Evolutionary conservation across 2,329 filamentous ascomycete genomes (phyloP).

Genomic region (Sordariomycetes sp.): DNA sequence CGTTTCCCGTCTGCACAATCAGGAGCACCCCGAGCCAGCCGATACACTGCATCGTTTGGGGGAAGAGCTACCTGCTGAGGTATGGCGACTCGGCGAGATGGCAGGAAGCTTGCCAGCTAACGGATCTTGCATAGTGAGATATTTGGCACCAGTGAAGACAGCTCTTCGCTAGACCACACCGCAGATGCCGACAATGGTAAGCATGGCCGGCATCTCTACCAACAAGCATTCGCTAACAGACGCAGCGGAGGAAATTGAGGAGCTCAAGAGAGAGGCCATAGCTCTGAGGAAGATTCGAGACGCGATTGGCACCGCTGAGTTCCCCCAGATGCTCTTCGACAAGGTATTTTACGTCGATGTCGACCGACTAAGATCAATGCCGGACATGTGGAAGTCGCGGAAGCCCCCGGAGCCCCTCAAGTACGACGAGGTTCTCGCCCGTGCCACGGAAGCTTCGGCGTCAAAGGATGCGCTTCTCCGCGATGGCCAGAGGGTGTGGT

Average conservation of each 20-base stretch:
- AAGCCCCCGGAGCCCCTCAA: conserved; percentile 60
- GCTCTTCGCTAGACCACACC: conserved; percentile 66
- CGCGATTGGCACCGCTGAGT: conserved; percentile 66
- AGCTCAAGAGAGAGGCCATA: conserved; percentile 70
- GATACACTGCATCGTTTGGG: conserved; percentile 98
- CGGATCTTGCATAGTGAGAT: conserved; percentile 42
- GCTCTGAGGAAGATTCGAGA: conserved; percentile 73
- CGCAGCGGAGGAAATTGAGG: conserved; percentile 64
- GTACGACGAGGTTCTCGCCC: conserved; percentile 46
- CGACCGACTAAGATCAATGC: conserved; percentile 67
- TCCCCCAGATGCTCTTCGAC: conserved; percentile 71
- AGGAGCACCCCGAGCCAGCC: conserved; percentile 90
- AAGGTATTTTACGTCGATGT: conserved; percentile 89
- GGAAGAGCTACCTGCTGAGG: conserved; percentile 88
- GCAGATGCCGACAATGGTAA: conserved; percentile 68
- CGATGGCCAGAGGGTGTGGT: conserved; percentile 69
- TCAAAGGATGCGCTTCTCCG: conserved; percentile 39
- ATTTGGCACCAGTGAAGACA: conserved; percentile 83
- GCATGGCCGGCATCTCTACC: conserved; percentile 6
- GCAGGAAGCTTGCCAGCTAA: background rate
- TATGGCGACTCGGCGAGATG: conserved; percentile 14
- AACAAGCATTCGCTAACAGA: background rate
- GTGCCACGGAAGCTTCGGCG: conserved; percentile 33
- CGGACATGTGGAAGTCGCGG: conserved; percentile 91
- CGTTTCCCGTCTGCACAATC: conserved; percentile 93